Conservation (phyloP, 2,329 filamentous ascomycete species). For the Laburnicola sp. region DNA sequence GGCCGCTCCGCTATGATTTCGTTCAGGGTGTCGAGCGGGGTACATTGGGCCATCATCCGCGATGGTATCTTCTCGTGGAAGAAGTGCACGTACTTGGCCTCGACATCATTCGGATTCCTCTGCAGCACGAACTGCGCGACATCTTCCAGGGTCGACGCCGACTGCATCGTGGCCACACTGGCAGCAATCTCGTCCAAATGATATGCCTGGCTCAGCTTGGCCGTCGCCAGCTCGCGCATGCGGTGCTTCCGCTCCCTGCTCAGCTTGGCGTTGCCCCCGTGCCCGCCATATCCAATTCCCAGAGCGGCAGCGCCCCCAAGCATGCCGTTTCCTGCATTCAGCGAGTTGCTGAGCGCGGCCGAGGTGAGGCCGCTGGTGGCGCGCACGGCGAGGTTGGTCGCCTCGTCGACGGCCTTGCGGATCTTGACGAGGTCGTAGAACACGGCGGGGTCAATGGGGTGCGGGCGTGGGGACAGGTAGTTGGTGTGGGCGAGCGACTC, state of each 20-base stretch:
- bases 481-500: slow-evolving; percentile 78
- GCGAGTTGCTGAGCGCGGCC: slow-evolving; percentile 61
- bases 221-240: slow-evolving; percentile 78
- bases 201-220: slow-evolving; percentile 76
- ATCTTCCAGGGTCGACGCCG: slow-evolving; percentile 74
- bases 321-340: slow-evolving; percentile 56
- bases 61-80: slow-evolving; percentile 89
- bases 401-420: slow-evolving; percentile 76
- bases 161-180: slow-evolving; percentile 82
- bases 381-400: slow-evolving; percentile 74
- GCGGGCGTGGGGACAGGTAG: slow-evolving; percentile 74
- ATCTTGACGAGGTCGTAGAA: slow-evolving; percentile 87
- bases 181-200: slow-evolving; percentile 80
- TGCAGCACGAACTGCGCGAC: slow-evolving; percentile 74
- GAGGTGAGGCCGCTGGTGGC: slow-evolving; percentile 74
- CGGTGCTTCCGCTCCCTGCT: slow-evolving; percentile 76
- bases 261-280: slow-evolving; percentile 63
- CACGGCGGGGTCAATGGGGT: slow-evolving; percentile 75
- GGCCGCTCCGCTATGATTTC: slow-evolving; percentile 68
- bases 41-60: slow-evolving; percentile 71
- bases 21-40: slow-evolving; percentile 66
- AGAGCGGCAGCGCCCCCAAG: slow-evolving; percentile 56
- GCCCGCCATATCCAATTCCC: slow-evolving; percentile 61
- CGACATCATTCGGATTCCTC: slow-evolving; percentile 66
- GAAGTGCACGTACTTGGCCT: slow-evolving; percentile 88